phyloP scores from a whole-genome alignment of 495 filamentous ascomycete genomes.

The Ascobolus immersus region DNA sequence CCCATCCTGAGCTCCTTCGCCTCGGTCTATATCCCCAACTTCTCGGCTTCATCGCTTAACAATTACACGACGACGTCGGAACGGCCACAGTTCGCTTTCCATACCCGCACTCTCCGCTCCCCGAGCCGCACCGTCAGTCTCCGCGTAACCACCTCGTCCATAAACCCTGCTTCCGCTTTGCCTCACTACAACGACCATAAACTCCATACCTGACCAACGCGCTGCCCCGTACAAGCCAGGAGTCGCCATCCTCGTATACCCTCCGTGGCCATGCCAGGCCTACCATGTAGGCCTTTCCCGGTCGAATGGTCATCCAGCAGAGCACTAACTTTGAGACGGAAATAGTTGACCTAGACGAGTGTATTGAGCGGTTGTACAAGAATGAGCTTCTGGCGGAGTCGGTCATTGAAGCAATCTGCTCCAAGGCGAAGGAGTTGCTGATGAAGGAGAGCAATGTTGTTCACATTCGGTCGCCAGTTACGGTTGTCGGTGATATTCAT shows the following conservation, averaged over 20 bases:
- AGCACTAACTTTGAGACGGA: constrained; percentile 24
- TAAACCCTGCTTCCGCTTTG: constrained; percentile 1
- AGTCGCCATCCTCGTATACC: constrained; percentile 18
- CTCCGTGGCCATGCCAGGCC: constrained; percentile 91
- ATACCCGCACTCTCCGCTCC: constrained; percentile 1
- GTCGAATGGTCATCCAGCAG: constrained; percentile 2
- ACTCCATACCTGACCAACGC: constrained; percentile 11
- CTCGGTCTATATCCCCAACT: no score
- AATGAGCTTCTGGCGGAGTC: constrained; percentile 93
- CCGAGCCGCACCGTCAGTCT: constrained; percentile 2
- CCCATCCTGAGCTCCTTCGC: no score
- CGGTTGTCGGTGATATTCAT: constrained; percentile 97
- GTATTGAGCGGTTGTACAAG: constrained; percentile 79
- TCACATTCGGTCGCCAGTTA: constrained; percentile 83
- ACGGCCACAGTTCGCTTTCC: constrained; percentile 5
- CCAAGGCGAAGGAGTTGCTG: constrained; percentile 89
- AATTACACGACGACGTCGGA: no score
- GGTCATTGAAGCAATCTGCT: constrained; percentile 96
- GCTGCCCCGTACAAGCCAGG: neutral
- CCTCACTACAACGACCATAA: constrained; percentile 2
- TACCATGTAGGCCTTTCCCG: constrained; percentile 39
- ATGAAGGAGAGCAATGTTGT: constrained; percentile 99
- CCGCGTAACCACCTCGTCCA: constrained; percentile 5
- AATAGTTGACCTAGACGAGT: constrained; percentile 93
- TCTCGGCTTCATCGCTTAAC: no score